Evolutionary conservation across 192 early-diverging fungal species (phyloP), one percentile per base, ranked within the genome.

Genomic region (Podila epicladia): DNA sequence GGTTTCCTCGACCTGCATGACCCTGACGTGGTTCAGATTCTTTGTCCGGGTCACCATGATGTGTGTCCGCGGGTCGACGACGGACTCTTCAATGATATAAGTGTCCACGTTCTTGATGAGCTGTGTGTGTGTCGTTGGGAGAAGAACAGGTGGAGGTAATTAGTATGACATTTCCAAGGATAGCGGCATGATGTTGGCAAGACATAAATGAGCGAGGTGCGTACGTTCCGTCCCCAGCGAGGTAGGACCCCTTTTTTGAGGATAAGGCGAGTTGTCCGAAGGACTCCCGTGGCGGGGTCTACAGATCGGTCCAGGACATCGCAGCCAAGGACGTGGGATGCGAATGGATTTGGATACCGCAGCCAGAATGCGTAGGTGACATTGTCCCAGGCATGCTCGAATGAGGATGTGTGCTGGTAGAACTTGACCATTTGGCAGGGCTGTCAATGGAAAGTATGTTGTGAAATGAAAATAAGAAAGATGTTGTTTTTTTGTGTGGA

Each of bases 331-430:
- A 99, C 98, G 84, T 99, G 98, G 12, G 91, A 89, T 5, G 98
- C 94, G 83, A 95, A 97, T 29, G 98, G 98, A 82, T 99, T 99
- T 58, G 98, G 98, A 85, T 99, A 99, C 50, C 97, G 93, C 73
- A 94, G 83, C 90, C 93, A 96, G 67, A 98, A 94, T 29, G 97
- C 97, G 66, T 88, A 89, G 12, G 97, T 95, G 60, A 98, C 95
- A 64, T 88, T 92, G 41, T 88, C 86, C 95, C 95, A 97, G 48
- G 92, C 88, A 74, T 92, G 88, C 86, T 95, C 91, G 71, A 92
- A 96, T 28, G 87, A 85, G 69, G 88, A 90, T n/a, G 88, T 91
- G 50, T 93, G 92, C 57, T 95, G 91, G 77, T 90, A 96, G 68
- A 96, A 45, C 41, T 45, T 45, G 13, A 45, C 41, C 41, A 45